These are phyloP conservation scores for Letharia columbiana DNA, from an alignment of 495 filamentous ascomycete species.

Conservation along the genomic window DNA sequence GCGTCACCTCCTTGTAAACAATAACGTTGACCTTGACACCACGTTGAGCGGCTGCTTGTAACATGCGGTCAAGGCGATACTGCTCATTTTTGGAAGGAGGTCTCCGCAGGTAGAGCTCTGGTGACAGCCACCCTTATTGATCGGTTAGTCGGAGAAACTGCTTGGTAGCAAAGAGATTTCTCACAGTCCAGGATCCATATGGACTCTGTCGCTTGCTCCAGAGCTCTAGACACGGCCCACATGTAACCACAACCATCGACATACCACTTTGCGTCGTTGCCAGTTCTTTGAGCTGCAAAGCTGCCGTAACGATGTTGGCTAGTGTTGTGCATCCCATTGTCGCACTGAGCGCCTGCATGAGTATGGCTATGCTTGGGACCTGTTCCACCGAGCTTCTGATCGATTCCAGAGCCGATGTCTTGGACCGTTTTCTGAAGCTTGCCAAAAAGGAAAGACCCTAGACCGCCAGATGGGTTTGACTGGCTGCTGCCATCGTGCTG, in stretches of 20 bases:
- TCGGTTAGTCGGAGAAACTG: not conserved
- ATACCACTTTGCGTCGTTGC: constrained; percentile 77
- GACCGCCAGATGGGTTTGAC: constrained; percentile 27
- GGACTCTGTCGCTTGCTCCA: constrained; percentile 73
- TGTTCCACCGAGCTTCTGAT: constrained; percentile 34
- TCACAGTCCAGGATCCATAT: constrained; percentile 90
- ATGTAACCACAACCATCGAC: constrained; percentile 91
- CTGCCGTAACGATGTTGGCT: constrained; percentile 65
- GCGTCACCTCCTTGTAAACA: constrained; percentile 90
- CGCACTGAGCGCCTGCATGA: constrained; percentile 42
- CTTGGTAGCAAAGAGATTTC: constrained; percentile 10
- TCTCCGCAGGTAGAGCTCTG: constrained; percentile 81
- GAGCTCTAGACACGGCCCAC: constrained; percentile 74
- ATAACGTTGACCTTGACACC: constrained; percentile 85
- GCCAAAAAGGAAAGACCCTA: constrained; percentile 44
- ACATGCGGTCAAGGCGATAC: constrained; percentile 85
- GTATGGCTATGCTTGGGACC: constrained; percentile 40
- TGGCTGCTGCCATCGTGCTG: constrained; percentile 20
- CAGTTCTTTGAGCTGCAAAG: constrained; percentile 62
- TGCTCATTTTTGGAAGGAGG: constrained; percentile 74
- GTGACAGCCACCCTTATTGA: constrained; percentile 64
- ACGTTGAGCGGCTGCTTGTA: constrained; percentile 75
- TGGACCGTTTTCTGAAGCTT: constrained; percentile 49
- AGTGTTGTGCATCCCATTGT: constrained; percentile 33
- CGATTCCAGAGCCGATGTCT: constrained; percentile 42